Evolutionary conservation across 306 rosid species (phyloP).

Genomic region (Cyamopsis tetragonoloba): DNA sequence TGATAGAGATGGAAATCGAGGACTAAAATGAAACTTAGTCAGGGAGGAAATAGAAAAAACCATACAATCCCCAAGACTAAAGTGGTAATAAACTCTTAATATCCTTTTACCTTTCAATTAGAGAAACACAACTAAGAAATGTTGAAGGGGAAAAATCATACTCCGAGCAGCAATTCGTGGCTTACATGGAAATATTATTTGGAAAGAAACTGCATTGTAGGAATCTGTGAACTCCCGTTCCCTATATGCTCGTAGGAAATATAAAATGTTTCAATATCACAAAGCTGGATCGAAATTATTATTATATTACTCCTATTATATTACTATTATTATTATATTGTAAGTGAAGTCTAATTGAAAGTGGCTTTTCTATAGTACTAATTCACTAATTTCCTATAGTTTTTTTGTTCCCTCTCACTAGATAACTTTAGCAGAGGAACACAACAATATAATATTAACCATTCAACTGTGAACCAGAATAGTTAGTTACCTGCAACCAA

Average conservation of each 20-base stretch:
- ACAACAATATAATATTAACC: not conserved
- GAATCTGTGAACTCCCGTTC: not conserved
- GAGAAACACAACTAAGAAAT: not conserved
- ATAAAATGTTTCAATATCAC: conserved; percentile 17
- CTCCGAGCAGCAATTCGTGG: not conserved
- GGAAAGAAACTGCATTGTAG: too few relatives aligned
- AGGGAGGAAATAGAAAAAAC: too few relatives aligned
- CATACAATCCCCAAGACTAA: too few relatives aligned
- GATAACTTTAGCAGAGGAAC: not conserved
- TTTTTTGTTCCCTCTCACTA: not conserved
- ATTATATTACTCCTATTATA: too few relatives aligned
- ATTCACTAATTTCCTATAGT: too few relatives aligned
- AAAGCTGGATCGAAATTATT: not conserved
- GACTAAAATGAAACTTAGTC: too few relatives aligned
- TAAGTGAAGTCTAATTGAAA: not conserved
- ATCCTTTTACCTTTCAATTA: not conserved
- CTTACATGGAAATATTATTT: not conserved
- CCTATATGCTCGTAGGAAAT: conserved; percentile 2
- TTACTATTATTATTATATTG: too few relatives aligned
- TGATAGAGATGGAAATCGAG: too few relatives aligned
- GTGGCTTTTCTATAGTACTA: too few relatives aligned
- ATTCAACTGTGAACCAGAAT: not conserved
- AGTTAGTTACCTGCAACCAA: conserved; percentile 78
- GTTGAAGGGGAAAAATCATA: not conserved
- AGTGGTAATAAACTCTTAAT: too few relatives aligned